phyloP scores from a whole-genome alignment of 2,329 filamentous ascomycete species.

The Colletotrichum gloeosporioides region DNA sequence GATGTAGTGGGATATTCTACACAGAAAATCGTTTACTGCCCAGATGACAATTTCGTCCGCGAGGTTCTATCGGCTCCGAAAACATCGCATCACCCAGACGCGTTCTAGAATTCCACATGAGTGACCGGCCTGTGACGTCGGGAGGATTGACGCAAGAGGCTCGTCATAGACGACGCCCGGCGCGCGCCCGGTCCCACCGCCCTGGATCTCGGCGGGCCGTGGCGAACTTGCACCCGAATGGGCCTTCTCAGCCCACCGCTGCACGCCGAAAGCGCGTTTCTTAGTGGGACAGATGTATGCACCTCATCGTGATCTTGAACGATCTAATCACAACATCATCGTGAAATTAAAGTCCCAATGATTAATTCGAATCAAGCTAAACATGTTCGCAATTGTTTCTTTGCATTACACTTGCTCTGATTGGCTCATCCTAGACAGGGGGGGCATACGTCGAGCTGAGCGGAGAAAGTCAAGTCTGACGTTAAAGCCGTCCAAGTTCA shows the following conservation, averaged over 20 bases:
- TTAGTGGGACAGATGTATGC: not conserved
- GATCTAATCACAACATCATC: not conserved
- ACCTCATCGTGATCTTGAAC: not conserved
- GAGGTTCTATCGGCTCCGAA: not conserved
- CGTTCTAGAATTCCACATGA: not conserved
- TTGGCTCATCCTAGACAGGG: not conserved
- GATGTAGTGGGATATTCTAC: not conserved
- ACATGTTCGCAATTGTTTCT: not conserved
- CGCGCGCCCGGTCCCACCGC: not conserved
- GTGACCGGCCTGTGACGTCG: slow-evolving; percentile 19
- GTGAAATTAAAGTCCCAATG: not conserved
- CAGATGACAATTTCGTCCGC: rapidly evolving
- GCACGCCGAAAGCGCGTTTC: not conserved
- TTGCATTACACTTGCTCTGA: not conserved
- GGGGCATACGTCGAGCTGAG: not conserved
- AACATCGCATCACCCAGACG: not conserved
- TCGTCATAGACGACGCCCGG: slow-evolving; percentile 7
- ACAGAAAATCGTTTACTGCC: not conserved
- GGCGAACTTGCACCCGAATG: not conserved
- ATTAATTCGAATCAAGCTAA: not conserved
- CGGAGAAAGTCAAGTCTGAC: not conserved
- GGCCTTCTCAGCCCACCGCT: not conserved
- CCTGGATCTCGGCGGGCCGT: slow-evolving; percentile 1
- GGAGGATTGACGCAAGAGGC: slow-evolving; percentile 15
- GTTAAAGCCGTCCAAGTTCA: not conserved